Conservation (phyloP, 2,329 filamentous ascomycete genomes). For the Pseudopyricularia cyperi region DNA sequence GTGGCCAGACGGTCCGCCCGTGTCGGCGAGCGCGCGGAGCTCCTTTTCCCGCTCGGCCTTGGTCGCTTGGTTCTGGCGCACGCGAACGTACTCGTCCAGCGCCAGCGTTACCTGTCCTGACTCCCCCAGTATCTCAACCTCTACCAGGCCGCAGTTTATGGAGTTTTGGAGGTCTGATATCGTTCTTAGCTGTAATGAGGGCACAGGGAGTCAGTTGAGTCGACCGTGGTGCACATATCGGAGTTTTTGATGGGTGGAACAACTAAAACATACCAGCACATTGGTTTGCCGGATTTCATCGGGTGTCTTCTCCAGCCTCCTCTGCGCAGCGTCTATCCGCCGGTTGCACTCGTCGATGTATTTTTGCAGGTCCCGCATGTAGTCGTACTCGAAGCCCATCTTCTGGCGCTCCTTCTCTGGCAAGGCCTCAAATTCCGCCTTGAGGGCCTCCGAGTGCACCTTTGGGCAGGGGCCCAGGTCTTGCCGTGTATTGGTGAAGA, state of each 20-base stretch:
- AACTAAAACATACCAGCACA: slow-evolving; percentile 31
- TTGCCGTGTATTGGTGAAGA: slow-evolving; percentile 99
- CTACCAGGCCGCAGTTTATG: slow-evolving; percentile 70
- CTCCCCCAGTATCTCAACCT: slow-evolving; percentile 77
- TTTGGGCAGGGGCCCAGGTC: slow-evolving; percentile 84
- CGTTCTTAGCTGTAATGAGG: slow-evolving; percentile 44
- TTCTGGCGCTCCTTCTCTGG: slow-evolving; percentile 58
- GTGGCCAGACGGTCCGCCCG: slow-evolving; percentile 82
- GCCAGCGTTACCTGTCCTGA: slow-evolving; percentile 68
- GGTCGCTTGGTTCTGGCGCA: slow-evolving; percentile 65
- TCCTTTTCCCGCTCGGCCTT: slow-evolving; percentile 80
- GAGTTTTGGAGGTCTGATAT: slow-evolving; percentile 71
- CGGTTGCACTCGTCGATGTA: slow-evolving; percentile 96
- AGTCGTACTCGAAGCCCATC: slow-evolving; percentile 91
- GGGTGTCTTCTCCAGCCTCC: slow-evolving; percentile 87
- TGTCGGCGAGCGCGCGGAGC: slow-evolving; percentile 82
- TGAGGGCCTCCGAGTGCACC: slow-evolving; percentile 77
- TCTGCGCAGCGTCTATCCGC: slow-evolving; percentile 80
- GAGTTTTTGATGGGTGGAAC: not conserved
- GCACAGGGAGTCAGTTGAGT: slow-evolving; percentile 2
- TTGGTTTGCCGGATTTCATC: slow-evolving; percentile 97
- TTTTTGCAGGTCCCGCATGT: slow-evolving; percentile 88
- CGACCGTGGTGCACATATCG: slow-evolving; percentile 19
- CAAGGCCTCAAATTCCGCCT: slow-evolving; percentile 73
- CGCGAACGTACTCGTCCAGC: slow-evolving; percentile 76